Percentiles rank a stretch among this genome's conserved stretches.
Conservation (phyloP, 441 rosid species). For the Manihot esculenta region DNA sequence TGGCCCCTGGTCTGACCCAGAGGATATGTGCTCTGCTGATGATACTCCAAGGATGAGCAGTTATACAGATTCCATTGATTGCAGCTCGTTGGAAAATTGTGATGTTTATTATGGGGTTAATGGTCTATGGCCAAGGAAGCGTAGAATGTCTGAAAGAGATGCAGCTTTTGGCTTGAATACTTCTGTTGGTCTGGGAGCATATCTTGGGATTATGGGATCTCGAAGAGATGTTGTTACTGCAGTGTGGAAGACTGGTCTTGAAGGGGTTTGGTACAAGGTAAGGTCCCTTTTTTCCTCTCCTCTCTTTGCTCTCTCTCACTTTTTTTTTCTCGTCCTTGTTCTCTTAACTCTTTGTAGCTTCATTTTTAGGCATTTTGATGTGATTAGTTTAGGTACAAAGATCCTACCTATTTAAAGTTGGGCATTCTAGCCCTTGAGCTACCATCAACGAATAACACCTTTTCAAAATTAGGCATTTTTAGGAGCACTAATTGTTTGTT, state of each 20-base stretch:
- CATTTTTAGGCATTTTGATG: not conserved
- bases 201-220: slow-evolving; percentile 99
- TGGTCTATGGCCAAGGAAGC: slow-evolving; percentile 96
- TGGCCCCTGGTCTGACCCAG: slow-evolving; percentile 94
- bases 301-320: not conserved
- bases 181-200: slow-evolving; percentile 90
- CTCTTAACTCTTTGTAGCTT: not conserved
- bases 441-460: no score
- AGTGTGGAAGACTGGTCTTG: slow-evolving; percentile 96
- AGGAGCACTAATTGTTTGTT: no score
- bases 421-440: no score
- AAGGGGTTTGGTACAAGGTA: slow-evolving; percentile 98
- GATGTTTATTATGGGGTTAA: slow-evolving; percentile 63
- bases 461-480: no score
- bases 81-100: slow-evolving; percentile 41
- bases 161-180: slow-evolving; percentile 98
- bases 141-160: slow-evolving; percentile 96
- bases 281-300: not conserved
- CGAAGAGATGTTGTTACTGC: slow-evolving; percentile 97
- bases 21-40: slow-evolving; percentile 52
- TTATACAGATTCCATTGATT: slow-evolving; percentile 39
- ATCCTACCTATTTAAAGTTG: no score
- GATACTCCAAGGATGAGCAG: slow-evolving; percentile 49
- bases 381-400: no score
- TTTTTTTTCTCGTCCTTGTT: not conserved